phyloP scores from a whole-genome alignment of 108 stramenopile genomes.

The Discostella stelligeroides region DNA sequence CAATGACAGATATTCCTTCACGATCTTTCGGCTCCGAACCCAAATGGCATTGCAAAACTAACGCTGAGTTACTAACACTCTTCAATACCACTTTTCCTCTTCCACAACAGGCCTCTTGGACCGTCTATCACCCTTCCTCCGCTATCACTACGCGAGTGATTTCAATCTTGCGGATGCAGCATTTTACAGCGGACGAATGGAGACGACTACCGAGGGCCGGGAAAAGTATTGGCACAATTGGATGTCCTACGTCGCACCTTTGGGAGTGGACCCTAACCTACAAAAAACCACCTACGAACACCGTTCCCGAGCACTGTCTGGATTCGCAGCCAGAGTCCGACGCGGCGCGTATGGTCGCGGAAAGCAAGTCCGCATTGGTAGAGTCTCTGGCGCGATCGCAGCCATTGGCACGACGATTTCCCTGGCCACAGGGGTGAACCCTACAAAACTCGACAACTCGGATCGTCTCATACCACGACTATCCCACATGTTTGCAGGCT shows the following conservation, averaged over 20 bases:
- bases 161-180: too few species aligned
- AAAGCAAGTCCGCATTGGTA: background rate
- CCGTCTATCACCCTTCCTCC: too few species aligned
- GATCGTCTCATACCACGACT: background rate
- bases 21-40: background rate
- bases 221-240: background rate
- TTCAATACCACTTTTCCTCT: background rate
- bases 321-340: background rate
- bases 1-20: conserved; percentile 1
- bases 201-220: background rate
- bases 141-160: too few species aligned
- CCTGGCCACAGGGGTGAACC: too few species aligned
- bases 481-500: background rate
- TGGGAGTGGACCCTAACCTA: conserved; percentile 4
- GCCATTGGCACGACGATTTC: too few species aligned
- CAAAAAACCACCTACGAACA: background rate
- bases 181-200: too few species aligned
- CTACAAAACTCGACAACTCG: too few species aligned
- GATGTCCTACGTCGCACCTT: background rate
- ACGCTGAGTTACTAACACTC: background rate
- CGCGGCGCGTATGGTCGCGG: background rate
- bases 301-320: background rate
- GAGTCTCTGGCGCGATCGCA: background rate
- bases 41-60: too few species aligned
- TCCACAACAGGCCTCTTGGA: too few species aligned